Conservation (phyloP, 2,329 filamentous ascomycete species). For the Diaporthe ampelina region DNA sequence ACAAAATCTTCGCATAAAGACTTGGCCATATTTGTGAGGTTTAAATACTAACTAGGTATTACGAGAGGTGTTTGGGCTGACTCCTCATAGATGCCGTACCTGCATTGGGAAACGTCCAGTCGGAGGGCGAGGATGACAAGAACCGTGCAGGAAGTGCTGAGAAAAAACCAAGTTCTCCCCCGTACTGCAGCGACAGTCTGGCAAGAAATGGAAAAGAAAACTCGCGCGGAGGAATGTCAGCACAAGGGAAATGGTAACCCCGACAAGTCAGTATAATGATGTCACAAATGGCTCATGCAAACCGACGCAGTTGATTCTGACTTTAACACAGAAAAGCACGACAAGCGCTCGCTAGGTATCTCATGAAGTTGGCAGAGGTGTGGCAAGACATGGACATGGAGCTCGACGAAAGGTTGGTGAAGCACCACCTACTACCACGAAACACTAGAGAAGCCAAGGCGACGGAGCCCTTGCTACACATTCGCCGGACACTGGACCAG, state of each 20-base stretch:
- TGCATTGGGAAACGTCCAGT: conserved; percentile 32
- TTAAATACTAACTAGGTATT: neutral
- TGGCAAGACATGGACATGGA: conserved; percentile 37
- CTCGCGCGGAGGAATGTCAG: neutral
- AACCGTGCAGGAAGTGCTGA: neutral
- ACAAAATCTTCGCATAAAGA: neutral
- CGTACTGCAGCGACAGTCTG: neutral
- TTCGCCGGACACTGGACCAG: conserved; percentile 37
- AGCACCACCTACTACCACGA: neutral
- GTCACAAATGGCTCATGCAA: neutral
- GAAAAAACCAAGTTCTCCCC: neutral
- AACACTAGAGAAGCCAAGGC: neutral
- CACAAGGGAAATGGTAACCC: neutral
- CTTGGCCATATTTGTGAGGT: conserved; percentile 20
- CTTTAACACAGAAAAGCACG: neutral
- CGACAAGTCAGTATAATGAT: neutral
- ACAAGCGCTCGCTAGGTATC: conserved; percentile 8
- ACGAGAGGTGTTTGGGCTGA: neutral
- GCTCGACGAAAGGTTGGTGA: conserved; percentile 2
- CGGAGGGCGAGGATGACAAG: conserved; percentile 9
- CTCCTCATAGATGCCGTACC: conserved; percentile 23
- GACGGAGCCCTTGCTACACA: neutral
- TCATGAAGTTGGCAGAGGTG: conserved; percentile 1
- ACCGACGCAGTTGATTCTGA: neutral
- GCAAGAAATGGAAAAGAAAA: neutral